Percentiles rank a stretch among this genome's conserved stretches.
Evolutionary conservation across 2,329 filamentous ascomycete genomes (phyloP).

Genomic region (Dactylellina parvicollis): DNA sequence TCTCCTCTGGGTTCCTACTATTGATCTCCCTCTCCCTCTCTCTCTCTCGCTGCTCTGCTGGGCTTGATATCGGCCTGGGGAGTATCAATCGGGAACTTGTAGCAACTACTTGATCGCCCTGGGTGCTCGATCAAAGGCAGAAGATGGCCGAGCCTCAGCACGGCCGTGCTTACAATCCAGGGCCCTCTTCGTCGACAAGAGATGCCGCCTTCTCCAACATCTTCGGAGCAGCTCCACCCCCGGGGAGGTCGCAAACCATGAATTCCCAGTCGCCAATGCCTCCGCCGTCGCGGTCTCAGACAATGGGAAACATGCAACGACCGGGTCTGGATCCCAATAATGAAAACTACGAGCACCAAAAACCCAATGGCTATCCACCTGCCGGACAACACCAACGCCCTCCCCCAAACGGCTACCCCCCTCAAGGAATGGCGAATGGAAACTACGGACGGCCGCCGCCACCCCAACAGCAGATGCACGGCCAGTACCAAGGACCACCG

Average conservation of each 20-base stretch:
- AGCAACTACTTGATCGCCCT: conserved; percentile 21
- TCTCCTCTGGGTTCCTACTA: background rate
- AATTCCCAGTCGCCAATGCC: conserved; percentile 75
- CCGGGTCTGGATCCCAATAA: conserved; percentile 23
- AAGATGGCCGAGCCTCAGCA: conserved; percentile 72
- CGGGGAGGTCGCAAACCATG: conserved; percentile 95
- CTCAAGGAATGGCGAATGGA: conserved; percentile 58
- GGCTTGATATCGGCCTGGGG: conserved; percentile 18
- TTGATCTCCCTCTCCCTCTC: background rate
- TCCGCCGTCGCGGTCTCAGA: conserved; percentile 56
- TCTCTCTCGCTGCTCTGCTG: background rate
- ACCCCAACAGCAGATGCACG: conserved; percentile 54
- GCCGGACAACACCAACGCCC: conserved; percentile 62
- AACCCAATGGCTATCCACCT: conserved; percentile 61
- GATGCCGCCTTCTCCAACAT: conserved; percentile 97
- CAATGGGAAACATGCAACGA: conserved; percentile 42
- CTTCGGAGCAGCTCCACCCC: conserved; percentile 85
- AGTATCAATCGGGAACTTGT: conserved; percentile 2
- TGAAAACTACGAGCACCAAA: conserved; percentile 60
- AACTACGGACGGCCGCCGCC: conserved; percentile 37
- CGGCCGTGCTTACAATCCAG: conserved; percentile 65
- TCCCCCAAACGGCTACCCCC: conserved; percentile 62
- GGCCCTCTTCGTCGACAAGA: conserved; percentile 72
- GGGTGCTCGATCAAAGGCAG: conserved; percentile 23
- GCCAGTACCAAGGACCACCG: conserved; percentile 32